Conservation (phyloP, 1,284 basidiomycete genomes). For the Cryptococcus sp. region DNA sequence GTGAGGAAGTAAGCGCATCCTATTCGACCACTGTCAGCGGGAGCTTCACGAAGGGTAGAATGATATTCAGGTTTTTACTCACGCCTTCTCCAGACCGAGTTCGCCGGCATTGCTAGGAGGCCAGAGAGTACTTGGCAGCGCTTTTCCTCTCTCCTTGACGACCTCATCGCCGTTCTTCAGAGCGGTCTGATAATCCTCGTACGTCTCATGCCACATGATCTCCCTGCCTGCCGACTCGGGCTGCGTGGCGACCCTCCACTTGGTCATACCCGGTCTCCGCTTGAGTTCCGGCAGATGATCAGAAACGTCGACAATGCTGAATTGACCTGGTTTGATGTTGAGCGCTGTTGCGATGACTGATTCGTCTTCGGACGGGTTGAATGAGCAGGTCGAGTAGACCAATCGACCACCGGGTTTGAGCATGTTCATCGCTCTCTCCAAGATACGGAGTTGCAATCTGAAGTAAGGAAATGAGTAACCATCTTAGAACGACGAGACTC, state of each 20-base stretch:
- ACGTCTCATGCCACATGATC: constrained; percentile 41
- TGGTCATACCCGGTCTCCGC: constrained; percentile 70
- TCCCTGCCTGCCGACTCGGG: constrained; percentile 19
- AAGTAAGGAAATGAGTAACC: neutral
- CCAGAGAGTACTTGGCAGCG: constrained; percentile 72
- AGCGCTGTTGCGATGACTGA: constrained; percentile 89
- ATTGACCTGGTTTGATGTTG: constrained; percentile 69
- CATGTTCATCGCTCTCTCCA: constrained; percentile 87
- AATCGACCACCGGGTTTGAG: constrained; percentile 83
- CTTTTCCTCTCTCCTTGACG: constrained; percentile 53
- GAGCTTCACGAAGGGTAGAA: neutral
- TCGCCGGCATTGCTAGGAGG: constrained; percentile 67
- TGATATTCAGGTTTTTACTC: constrained; percentile 34
- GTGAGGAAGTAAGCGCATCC: constrained; percentile 89
- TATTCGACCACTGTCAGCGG: constrained; percentile 42
- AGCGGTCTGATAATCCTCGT: constrained; percentile 33
- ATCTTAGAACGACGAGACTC: neutral
- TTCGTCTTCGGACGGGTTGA: constrained; percentile 98
- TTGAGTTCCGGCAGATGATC: constrained; percentile 68
- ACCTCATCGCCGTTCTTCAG: constrained; percentile 31
- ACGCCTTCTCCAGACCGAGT: constrained; percentile 72
- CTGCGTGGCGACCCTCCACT: constrained; percentile 66
- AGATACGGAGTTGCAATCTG: constrained; percentile 87
- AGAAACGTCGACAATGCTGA: constrained; percentile 79
- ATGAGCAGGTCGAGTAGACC: constrained; percentile 96